Evolutionary conservation across 805 yeast species (phyloP).

Genomic region (Saccharomycopsis fermentans): DNA sequence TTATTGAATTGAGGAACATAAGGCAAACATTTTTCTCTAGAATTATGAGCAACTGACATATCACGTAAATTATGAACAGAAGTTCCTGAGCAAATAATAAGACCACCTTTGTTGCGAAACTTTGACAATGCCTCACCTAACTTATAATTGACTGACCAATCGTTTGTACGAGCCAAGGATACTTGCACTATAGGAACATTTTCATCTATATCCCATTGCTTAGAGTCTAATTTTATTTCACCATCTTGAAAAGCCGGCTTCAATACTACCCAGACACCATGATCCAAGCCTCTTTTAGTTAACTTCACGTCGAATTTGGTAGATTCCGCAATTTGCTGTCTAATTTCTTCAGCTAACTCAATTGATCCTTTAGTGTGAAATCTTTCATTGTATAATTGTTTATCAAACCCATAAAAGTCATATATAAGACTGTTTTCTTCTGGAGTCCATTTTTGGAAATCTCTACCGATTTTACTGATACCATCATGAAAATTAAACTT

Average conservation of each 20-base stretch:
- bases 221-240: slow-evolving; percentile 22
- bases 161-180: slow-evolving; percentile 34
- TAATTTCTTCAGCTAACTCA: slow-evolving; percentile 36
- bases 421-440: slow-evolving; percentile 51
- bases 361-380: slow-evolving; percentile 43
- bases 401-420: slow-evolving; percentile 69
- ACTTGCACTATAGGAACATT: slow-evolving; percentile 40
- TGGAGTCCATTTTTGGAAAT: slow-evolving; percentile 6
- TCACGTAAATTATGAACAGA: slow-evolving; percentile 68
- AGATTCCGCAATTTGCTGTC: slow-evolving; percentile 26
- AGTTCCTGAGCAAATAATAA: slow-evolving; percentile 65
- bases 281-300: slow-evolving; percentile 62
- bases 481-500: background rate
- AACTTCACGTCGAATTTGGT: slow-evolving; percentile 31
- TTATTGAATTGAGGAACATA: slow-evolving; percentile 46
- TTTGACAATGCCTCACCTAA: slow-evolving; percentile 47
- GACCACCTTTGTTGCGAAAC: slow-evolving; percentile 42
- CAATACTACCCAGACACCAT: slow-evolving; percentile 76
- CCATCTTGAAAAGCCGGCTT: slow-evolving; percentile 47
- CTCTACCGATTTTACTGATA: slow-evolving; percentile 7
- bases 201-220: slow-evolving; percentile 33
- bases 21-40: slow-evolving; percentile 27
- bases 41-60: slow-evolving; percentile 26
- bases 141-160: slow-evolving; percentile 35
- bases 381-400: slow-evolving; percentile 48